These are phyloP conservation scores for Nicotiana sylvestris DNA, from an alignment of 257 asterid genomes.

Conservation along the genomic window DNA sequence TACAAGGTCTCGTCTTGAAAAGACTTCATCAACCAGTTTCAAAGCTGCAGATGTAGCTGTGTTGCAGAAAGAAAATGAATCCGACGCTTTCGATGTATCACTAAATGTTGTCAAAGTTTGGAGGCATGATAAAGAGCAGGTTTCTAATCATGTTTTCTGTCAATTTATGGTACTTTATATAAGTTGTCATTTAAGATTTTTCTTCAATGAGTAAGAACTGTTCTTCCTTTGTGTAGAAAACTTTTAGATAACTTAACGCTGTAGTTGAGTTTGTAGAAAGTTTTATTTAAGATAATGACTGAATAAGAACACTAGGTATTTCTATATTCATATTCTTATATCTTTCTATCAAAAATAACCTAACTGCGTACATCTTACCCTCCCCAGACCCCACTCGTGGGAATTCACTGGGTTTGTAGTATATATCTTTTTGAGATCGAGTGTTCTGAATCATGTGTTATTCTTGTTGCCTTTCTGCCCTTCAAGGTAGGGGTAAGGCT, in stretches of 20 bases:
- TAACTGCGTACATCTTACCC: too few species aligned
- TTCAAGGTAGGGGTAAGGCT: too few species aligned
- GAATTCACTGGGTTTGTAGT: too few species aligned
- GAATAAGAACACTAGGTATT: slow-evolving; percentile 2
- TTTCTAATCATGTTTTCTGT: background rate
- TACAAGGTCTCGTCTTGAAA: slow-evolving; percentile 1
- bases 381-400: too few species aligned
- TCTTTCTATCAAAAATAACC: too few species aligned
- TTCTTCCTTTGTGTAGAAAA: background rate
- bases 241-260: background rate
- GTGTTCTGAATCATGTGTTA: background rate
- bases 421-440: background rate
- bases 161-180: background rate
- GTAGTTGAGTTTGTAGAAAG: background rate
- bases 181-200: background rate
- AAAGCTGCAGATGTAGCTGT: background rate
- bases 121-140: slow-evolving; percentile 7
- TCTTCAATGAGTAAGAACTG: background rate
- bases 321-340: background rate
- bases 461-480: too few species aligned
- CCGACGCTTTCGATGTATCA: background rate
- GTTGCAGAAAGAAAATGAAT: background rate
- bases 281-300: background rate
- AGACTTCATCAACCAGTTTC: background rate
- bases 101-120: background rate